Evolutionary conservation across 257 asterid genomes (phyloP), one percentile per base, ranked within the genome.

Genomic region (Galeopsis tetrahit): DNA sequence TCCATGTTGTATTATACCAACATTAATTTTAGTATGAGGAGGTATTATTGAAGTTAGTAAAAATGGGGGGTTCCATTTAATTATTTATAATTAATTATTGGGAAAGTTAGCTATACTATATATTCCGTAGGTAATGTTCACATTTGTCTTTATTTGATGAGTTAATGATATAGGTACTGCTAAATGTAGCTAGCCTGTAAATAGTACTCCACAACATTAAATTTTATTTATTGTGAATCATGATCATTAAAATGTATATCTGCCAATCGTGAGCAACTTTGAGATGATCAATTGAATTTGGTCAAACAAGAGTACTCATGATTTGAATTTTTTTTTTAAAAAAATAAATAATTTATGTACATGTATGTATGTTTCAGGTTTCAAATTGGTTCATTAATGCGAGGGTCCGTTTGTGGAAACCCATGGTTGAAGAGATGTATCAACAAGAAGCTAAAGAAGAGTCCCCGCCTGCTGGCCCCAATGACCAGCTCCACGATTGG

Each of bases 351-450:
- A 1, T 1, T 42, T 42, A 1, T 63, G n/a, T 38, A 39, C 42
- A 75, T 49, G 35, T 68, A 75, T 49, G 35, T 68, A 70, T 32
- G 0, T 70, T 51, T 40, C 89, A 95, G 99, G 99, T 95, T 4
- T 92, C 99, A 44, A 95, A 95, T 86, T 95, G 99, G 99, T 95
- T 92, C 91, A 95, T 95, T 48, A 95, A 95, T 89, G 99, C 99
- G 7, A 87, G 99, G 94, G 99, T 95, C 64, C 90, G 99, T 40
- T 82, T 95, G 85, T 95, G 99, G 99, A 95, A 95, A 85, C 99
- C 99, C 80, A 92, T 95, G 99, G 97, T 95, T 42, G 99, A 95
- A 79, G 99, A 95, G 57, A 95, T 95, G 97, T 95, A 95, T 81
- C 96, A 90, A 52, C 96, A 95, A 82, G 99, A 95, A 56, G 84